A percentile compares a stretch with the other conserved stretches of the same genome.
phyloP scores from a whole-genome alignment of 306 rosid genomes.

The Cicer bijugum region DNA sequence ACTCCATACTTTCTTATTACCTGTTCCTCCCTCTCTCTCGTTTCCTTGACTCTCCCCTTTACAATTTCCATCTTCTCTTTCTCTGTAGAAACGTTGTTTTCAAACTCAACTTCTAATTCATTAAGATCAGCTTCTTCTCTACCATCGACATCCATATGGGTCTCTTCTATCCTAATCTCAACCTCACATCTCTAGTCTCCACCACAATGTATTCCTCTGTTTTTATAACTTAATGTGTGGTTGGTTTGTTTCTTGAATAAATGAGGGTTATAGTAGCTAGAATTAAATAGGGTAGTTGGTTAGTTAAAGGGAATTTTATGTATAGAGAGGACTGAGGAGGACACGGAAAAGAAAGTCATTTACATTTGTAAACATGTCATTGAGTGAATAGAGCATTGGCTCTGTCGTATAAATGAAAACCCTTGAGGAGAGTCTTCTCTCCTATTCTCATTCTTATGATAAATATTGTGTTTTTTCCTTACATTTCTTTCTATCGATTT shows the following conservation, averaged over 20 bases:
- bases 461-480: not conserved
- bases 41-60: not conserved
- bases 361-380: not conserved
- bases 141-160: not conserved
- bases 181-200: not conserved
- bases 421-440: conserved; percentile 2
- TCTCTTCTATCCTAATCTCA: not conserved
- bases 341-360: not conserved
- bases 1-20: not conserved
- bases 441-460: not conserved
- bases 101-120: not conserved
- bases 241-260: not conserved
- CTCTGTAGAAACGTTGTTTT: not conserved
- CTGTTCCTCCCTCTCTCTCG: not conserved
- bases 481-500: conserved; percentile 9
- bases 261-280: not conserved
- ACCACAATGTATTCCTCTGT: not conserved
- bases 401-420: not conserved
- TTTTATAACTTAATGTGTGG: too few species aligned
- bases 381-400: not conserved
- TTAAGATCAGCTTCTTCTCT: not conserved
- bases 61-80: not conserved
- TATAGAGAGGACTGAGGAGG: not conserved
- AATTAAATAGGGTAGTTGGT: not conserved
- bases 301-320: not conserved